Conservation (phyloP, 495 filamentous ascomycete genomes). For the Zalerion maritima region DNA sequence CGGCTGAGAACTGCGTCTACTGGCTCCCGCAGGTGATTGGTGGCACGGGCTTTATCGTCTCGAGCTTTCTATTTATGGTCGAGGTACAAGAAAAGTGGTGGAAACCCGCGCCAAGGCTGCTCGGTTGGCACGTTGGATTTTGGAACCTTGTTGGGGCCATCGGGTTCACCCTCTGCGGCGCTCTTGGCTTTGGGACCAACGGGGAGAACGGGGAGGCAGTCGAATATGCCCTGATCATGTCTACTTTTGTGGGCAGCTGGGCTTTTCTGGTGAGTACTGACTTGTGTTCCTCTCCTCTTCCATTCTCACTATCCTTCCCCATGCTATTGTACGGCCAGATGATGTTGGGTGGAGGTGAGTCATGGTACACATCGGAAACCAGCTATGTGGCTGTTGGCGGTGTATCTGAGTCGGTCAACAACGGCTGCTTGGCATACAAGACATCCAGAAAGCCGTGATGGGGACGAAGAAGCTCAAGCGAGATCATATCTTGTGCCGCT, state of each 20-base stretch:
- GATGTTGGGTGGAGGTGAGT: no score
- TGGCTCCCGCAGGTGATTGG: constrained; percentile 59
- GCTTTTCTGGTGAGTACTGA: constrained; percentile 37
- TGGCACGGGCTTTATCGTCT: constrained; percentile 48
- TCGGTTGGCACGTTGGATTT: constrained; percentile 39
- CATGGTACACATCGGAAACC: no score
- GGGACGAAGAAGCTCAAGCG: no score
- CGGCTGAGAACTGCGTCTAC: constrained; percentile 36
- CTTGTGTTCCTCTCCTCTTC: no score
- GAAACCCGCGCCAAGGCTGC: constrained; percentile 35
- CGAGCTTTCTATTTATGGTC: constrained; percentile 46
- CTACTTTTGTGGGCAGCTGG: constrained; percentile 57
- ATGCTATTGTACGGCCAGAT: no score
- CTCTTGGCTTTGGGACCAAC: constrained; percentile 41
- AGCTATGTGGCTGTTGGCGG: no score
- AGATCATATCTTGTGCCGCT: no score
- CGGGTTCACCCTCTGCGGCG: constrained; percentile 56
- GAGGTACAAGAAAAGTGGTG: constrained; percentile 60
- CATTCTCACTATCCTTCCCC: no score
- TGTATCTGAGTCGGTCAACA: no score
- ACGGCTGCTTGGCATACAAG: no score
- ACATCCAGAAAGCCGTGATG: no score
- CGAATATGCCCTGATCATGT: constrained; percentile 39
- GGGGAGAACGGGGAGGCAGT: no score
- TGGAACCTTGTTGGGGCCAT: constrained; percentile 39